phyloP scores from a whole-genome alignment of 768 basidiomycete species.

The Serendipita sp. region DNA sequence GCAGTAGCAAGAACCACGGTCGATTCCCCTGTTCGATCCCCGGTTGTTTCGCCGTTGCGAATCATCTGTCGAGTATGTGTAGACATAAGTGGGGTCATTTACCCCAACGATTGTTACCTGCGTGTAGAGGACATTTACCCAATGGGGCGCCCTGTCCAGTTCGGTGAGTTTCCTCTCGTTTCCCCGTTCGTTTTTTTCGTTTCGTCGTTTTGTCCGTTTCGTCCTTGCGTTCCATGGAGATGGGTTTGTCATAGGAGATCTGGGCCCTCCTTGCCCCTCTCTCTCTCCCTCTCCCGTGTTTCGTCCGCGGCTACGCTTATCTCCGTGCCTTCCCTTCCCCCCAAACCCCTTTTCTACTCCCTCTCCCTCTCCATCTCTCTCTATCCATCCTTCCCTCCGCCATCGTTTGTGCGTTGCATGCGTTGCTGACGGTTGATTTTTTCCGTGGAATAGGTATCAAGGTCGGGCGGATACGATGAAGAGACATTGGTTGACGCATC shows the following conservation, averaged over 20 bases:
- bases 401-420: too few relatives aligned
- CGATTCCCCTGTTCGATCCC: conserved; percentile 3
- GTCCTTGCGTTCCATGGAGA: too few relatives aligned
- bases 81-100: conserved; percentile 6
- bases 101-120: background rate
- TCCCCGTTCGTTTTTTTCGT: background rate
- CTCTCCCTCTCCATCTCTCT: too few relatives aligned
- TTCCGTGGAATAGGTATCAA: background rate
- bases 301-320: too few relatives aligned
- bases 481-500: background rate
- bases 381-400: too few relatives aligned
- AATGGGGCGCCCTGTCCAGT: background rate
- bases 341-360: too few relatives aligned
- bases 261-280: too few relatives aligned
- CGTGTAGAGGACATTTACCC: background rate
- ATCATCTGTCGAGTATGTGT: background rate
- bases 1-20: conserved; percentile 1
- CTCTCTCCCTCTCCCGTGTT: too few relatives aligned
- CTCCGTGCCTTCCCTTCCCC: too few relatives aligned
- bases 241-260: too few relatives aligned
- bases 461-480: background rate
- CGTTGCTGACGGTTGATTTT: background rate
- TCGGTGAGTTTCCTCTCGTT: background rate
- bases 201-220: too few relatives aligned
- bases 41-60: background rate